Evolutionary conservation across 2,329 filamentous ascomycete species (phyloP).

Genomic region (Knufia petricola): DNA sequence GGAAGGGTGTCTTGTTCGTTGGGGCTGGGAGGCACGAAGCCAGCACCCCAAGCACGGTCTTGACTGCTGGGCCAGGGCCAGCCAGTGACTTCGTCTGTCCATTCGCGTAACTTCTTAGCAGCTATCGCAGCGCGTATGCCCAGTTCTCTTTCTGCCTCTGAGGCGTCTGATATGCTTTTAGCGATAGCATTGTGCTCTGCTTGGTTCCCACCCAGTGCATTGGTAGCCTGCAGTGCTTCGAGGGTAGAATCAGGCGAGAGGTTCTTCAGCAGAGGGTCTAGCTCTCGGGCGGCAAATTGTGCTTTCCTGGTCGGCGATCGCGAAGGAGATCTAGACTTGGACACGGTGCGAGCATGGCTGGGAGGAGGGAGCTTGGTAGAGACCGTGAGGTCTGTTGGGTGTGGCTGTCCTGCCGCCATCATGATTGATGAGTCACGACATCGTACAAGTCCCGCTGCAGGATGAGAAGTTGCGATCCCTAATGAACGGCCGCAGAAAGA

Average conservation of each 20-base stretch:
- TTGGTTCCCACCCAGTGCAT: slow-evolving; percentile 32
- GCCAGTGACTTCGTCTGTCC: slow-evolving; percentile 48
- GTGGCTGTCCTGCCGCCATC: slow-evolving; percentile 16
- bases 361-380: slow-evolving; percentile 15
- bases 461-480: background rate
- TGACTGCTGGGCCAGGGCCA: slow-evolving; percentile 47
- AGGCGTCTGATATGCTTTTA: slow-evolving; percentile 46
- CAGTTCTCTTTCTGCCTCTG: slow-evolving; percentile 47
- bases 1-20: slow-evolving; percentile 13
- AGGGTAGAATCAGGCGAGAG: slow-evolving; percentile 47
- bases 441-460: background rate
- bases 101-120: slow-evolving; percentile 48
- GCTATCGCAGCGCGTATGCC: slow-evolving; percentile 50
- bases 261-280: slow-evolving; percentile 42
- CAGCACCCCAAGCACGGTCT: slow-evolving; percentile 32
- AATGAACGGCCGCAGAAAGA: background rate
- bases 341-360: slow-evolving; percentile 14
- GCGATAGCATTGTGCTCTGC: slow-evolving; percentile 33
- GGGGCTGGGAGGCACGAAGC: slow-evolving; percentile 29
- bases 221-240: slow-evolving; percentile 38
- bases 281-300: slow-evolving; percentile 29
- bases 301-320: slow-evolving; percentile 31
- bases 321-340: slow-evolving; percentile 29
- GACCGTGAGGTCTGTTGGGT: slow-evolving; percentile 14
- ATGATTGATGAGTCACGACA: background rate